Conservation (phyloP, 352 stramenopile genomes). For the Phytophthora pini region DNA sequence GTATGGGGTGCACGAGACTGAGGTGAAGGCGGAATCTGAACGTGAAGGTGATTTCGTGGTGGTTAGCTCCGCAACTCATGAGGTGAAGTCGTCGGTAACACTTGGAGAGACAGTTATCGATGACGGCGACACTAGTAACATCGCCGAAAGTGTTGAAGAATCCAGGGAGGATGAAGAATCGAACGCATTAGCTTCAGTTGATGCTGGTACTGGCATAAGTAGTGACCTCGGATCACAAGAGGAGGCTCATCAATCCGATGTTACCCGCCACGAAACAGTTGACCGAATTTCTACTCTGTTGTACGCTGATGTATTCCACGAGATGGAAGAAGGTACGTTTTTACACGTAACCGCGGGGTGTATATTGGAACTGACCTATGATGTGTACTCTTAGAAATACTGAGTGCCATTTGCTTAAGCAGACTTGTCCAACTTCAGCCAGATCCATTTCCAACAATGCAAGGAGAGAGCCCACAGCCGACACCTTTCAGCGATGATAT, state of each 20-base stretch:
- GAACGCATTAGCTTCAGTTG: background rate
- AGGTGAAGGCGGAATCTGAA: background rate
- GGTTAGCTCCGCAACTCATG: background rate
- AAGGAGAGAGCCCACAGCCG: background rate
- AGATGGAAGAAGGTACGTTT: conserved; percentile 26
- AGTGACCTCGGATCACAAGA: background rate
- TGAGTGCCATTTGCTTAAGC: background rate
- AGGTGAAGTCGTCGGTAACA: background rate
- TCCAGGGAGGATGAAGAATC: background rate
- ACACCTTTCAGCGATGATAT: conserved; percentile 4
- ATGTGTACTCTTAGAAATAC: conserved; percentile 25
- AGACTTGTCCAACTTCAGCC: conserved; percentile 6
- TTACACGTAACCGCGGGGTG: background rate
- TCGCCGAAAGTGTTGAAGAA: background rate
- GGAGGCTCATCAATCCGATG: background rate
- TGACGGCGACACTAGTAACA: background rate
- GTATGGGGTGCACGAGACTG: background rate
- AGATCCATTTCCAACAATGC: background rate
- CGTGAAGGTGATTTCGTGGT: background rate
- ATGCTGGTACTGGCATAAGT: background rate
- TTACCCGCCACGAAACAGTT: conserved; percentile 1
- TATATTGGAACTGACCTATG: conserved; percentile 8
- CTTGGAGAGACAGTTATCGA: background rate
- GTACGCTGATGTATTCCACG: conserved; percentile 28
- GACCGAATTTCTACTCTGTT: conserved; percentile 33